Conservation (phyloP, 2,329 filamentous ascomycete species). For the Dactylonectria macrodidyma region DNA sequence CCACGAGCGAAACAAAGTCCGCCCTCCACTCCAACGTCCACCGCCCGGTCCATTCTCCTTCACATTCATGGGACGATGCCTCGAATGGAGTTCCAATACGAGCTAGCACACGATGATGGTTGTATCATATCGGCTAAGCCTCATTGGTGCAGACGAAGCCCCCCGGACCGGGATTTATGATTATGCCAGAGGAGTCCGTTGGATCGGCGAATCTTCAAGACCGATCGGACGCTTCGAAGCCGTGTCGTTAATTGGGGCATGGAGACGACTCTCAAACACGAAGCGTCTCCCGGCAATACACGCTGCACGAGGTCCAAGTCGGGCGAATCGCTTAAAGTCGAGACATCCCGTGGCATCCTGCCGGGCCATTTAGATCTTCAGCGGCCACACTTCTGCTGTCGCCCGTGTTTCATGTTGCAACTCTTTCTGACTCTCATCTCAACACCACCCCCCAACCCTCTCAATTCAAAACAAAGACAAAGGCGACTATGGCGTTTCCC, state of each 20-base stretch:
- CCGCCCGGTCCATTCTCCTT: background rate
- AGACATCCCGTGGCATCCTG: conserved; percentile 35
- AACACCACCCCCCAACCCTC: background rate
- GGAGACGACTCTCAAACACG: conserved; percentile 35
- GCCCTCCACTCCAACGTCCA: background rate
- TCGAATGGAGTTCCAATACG: conserved; percentile 25
- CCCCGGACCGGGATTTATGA: conserved; percentile 34
- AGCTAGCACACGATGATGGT: conserved; percentile 10
- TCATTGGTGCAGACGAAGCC: conserved; percentile 12
- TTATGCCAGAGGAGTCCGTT: conserved; percentile 38
- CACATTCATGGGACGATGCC: background rate
- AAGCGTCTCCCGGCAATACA: conserved; percentile 30
- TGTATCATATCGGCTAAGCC: background rate
- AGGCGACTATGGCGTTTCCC: conserved; percentile 40
- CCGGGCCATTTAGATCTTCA: conserved; percentile 15
- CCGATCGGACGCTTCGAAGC: conserved; percentile 29
- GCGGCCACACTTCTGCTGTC: conserved; percentile 30
- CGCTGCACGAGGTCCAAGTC: conserved; percentile 23
- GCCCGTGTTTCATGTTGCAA: conserved; percentile 26
- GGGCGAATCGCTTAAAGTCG: conserved; percentile 44
- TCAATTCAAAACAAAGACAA: background rate
- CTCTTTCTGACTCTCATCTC: background rate
- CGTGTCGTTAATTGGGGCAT: background rate
- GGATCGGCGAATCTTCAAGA: conserved; percentile 41
- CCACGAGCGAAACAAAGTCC: background rate